These are phyloP conservation scores for Schwanniomyces sp. DNA, from an alignment of 805 yeast species.

Conservation along the genomic window DNA sequence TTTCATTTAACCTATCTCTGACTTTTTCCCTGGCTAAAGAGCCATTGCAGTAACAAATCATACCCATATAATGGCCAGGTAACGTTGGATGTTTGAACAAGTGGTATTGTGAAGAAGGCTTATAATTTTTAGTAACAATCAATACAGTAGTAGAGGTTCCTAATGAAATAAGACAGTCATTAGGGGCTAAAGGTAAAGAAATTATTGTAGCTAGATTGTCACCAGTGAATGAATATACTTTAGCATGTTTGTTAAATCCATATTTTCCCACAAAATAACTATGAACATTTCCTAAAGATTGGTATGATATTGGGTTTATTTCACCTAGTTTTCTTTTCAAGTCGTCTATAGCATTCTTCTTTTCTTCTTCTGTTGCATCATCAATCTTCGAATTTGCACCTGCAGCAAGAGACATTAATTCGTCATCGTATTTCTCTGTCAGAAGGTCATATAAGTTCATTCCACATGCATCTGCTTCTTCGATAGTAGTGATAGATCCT, in stretches of 20 bases:
- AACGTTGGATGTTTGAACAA: constrained; percentile 85
- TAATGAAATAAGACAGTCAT: constrained; percentile 77
- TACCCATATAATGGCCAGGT: constrained; percentile 79
- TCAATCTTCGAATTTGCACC: constrained; percentile 49
- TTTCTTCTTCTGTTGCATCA: constrained; percentile 19
- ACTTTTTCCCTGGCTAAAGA: constrained; percentile 80
- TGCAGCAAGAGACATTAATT: constrained; percentile 54
- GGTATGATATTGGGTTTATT: constrained; percentile 50
- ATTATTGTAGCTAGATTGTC: constrained; percentile 88
- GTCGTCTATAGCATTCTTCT: constrained; percentile 31
- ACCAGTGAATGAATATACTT: constrained; percentile 79
- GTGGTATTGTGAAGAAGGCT: constrained; percentile 81
- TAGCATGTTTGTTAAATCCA: constrained; percentile 59
- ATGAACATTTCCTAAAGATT: constrained; percentile 53
- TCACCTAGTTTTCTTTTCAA: constrained; percentile 54
- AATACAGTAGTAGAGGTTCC: constrained; percentile 93
- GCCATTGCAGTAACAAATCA: constrained; percentile 94
- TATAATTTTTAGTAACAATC: constrained; percentile 72
- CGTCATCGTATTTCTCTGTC: constrained; percentile 54
- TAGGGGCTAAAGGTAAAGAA: constrained; percentile 71
- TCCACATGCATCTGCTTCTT: constrained; percentile 89
- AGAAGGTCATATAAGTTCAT: constrained; percentile 82
- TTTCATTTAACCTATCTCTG: constrained; percentile 59
- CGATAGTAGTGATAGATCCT: constrained; percentile 65
- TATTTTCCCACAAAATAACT: constrained; percentile 62